Evolutionary conservation across 192 early-diverging fungal species (phyloP).

Genomic region (Coemansia javaensis): DNA sequence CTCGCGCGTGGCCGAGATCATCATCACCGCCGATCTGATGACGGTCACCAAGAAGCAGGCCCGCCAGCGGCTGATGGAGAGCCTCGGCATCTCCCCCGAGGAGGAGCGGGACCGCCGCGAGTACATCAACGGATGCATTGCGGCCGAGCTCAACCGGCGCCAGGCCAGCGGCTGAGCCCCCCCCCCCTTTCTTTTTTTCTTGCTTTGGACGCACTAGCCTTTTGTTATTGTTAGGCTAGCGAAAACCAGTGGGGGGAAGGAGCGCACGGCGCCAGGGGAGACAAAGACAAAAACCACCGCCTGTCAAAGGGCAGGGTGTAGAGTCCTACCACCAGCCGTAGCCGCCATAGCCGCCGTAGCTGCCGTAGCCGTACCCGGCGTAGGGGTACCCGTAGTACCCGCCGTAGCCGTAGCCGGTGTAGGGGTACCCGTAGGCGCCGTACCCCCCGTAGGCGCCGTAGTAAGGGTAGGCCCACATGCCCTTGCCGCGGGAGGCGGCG

Average conservation of each 20-base stretch:
- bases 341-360: slow-evolving; percentile 18
- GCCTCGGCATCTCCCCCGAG: slow-evolving; percentile 61
- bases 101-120: slow-evolving; percentile 81
- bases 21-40: slow-evolving; percentile 89
- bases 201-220: background rate
- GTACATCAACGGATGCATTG: slow-evolving; percentile 85
- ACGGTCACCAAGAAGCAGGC: slow-evolving; percentile 99
- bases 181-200: background rate
- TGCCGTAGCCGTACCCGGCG: slow-evolving; percentile 14
- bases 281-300: too few species aligned
- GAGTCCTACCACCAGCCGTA: slow-evolving; percentile 22
- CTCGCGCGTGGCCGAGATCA: slow-evolving; percentile 66
- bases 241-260: too few species aligned
- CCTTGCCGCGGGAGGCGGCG: slow-evolving; percentile 42
- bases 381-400: too few species aligned
- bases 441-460: slow-evolving; percentile 25
- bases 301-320: too few species aligned
- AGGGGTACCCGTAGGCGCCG: slow-evolving; percentile 21
- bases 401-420: slow-evolving; percentile 25
- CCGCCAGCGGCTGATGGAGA: slow-evolving; percentile 76
- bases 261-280: too few species aligned
- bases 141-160: slow-evolving; percentile 30
- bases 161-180: slow-evolving; percentile 9
- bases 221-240: background rate
- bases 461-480: slow-evolving; percentile 50